Conservation (phyloP, 805 yeast genomes). For the Cyberlindnera suaveolens region DNA sequence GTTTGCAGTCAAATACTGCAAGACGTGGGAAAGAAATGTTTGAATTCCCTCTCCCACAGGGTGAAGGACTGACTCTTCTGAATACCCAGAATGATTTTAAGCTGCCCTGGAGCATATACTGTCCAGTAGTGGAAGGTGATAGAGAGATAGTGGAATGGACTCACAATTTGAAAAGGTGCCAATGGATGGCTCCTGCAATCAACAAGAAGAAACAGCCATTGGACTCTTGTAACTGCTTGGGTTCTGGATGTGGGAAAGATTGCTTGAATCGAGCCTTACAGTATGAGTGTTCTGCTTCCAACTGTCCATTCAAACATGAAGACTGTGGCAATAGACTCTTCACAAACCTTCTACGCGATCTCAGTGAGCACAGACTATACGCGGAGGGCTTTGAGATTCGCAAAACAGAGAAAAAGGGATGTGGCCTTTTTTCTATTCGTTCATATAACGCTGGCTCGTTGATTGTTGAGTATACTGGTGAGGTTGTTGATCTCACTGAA, state of each 20-base stretch:
- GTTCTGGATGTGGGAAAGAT: conserved; percentile 25
- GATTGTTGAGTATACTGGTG: conserved; percentile 45
- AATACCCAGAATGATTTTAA: conserved; percentile 17
- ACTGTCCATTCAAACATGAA: conserved; percentile 26
- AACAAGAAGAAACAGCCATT: background rate
- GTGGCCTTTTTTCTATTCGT: conserved; percentile 35
- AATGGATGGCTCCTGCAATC: conserved; percentile 6
- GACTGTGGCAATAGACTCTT: conserved; percentile 36
- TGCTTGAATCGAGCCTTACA: conserved; percentile 29
- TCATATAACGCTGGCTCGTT: conserved; percentile 31
- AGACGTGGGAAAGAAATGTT: conserved; percentile 5
- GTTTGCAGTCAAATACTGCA: conserved; percentile 14
- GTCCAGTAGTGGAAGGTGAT: conserved; percentile 24
- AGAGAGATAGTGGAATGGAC: conserved; percentile 25
- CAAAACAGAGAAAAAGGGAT: conserved; percentile 34
- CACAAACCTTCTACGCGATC: conserved; percentile 16
- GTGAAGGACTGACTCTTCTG: conserved; percentile 14
- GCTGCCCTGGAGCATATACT: conserved; percentile 29
- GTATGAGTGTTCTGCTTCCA: conserved; percentile 28
- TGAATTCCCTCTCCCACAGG: conserved; percentile 18
- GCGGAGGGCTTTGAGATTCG: conserved; percentile 29
- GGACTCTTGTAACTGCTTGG: conserved; percentile 19
- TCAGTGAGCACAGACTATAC: conserved; percentile 13
- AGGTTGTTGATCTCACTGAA: conserved; percentile 34
- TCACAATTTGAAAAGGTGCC: conserved; percentile 17